Evolutionary conservation across 202 grass and related monocot species (phyloP).

Genomic region (Hordeum pubiflorum): DNA sequence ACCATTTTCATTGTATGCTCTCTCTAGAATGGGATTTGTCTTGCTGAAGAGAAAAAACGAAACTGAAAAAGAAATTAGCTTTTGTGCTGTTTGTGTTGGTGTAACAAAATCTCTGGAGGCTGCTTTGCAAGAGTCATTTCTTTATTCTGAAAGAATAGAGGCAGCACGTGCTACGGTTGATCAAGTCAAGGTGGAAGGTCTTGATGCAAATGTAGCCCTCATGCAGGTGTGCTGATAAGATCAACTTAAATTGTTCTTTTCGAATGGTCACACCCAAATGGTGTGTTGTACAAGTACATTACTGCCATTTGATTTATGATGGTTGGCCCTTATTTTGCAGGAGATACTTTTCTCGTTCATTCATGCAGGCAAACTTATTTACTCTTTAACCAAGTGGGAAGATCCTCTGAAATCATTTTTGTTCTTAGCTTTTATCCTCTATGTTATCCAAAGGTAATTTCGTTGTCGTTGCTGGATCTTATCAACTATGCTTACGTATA

Average conservation of each 20-base stretch:
- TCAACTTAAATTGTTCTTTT: constrained; percentile 10
- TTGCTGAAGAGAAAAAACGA: constrained; percentile 42
- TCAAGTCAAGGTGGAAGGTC: constrained; percentile 71
- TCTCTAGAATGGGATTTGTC: constrained; percentile 71
- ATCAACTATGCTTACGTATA: constrained; percentile 5
- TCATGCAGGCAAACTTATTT: constrained; percentile 46
- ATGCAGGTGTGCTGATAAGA: constrained; percentile 48
- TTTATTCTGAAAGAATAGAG: constrained; percentile 61
- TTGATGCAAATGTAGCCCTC: constrained; percentile 70
- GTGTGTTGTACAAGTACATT: not conserved
- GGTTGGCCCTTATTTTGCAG: constrained; percentile 32
- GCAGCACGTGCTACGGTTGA: constrained; percentile 63
- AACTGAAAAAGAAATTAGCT: constrained; percentile 43
- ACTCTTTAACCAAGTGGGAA: constrained; percentile 66
- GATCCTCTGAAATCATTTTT: constrained; percentile 62
- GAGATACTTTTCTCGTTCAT: constrained; percentile 68
- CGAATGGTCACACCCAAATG: constrained; percentile 8
- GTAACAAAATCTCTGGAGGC: constrained; percentile 57
- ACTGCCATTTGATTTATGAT: constrained; percentile 19
- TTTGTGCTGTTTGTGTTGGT: constrained; percentile 53
- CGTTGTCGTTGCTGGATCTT: constrained; percentile 11
- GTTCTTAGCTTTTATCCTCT: constrained; percentile 59
- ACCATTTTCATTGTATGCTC: constrained; percentile 61
- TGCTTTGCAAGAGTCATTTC: constrained; percentile 79
- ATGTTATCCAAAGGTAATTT: constrained; percentile 61